A percentile compares a stretch with the other conserved stretches of the same genome.
These are phyloP conservation scores for Pythium pyrilobum DNA, from an alignment of 352 stramenopile species.

Conservation along the genomic window DNA sequence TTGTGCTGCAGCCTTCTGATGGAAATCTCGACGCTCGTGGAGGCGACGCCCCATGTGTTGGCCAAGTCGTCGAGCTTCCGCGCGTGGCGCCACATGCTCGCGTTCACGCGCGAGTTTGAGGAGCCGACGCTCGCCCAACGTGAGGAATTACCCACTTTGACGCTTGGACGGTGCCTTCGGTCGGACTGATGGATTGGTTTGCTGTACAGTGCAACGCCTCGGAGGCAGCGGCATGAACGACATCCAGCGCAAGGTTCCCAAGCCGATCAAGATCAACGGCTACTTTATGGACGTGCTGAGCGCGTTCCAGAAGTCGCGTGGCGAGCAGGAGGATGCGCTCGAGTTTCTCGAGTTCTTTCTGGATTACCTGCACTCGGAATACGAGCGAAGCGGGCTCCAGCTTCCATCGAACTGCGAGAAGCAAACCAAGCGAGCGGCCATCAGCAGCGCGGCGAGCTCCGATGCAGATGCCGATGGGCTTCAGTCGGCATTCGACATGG, in stretches of 20 bases:
- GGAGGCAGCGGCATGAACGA: constrained; percentile 21
- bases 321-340: constrained; percentile 78
- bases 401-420: constrained; percentile 52
- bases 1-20: constrained; percentile 40
- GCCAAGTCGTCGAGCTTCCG: constrained; percentile 45
- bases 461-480: not conserved
- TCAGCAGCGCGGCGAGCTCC: not conserved
- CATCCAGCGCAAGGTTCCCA: constrained; percentile 44
- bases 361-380: constrained; percentile 79
- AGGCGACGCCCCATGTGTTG: constrained; percentile 41
- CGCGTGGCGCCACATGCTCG: constrained; percentile 73
- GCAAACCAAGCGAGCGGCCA: constrained; percentile 43
- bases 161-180: too few species aligned
- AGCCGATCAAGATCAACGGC: constrained; percentile 72
- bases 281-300: constrained; percentile 82
- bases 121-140: constrained; percentile 66
- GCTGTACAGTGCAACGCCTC: constrained; percentile 12
- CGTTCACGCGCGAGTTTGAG: constrained; percentile 78
- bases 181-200: not conserved
- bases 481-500: constrained; percentile 26
- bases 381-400: constrained; percentile 60
- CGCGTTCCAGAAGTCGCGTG: constrained; percentile 76
- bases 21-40: constrained; percentile 50
- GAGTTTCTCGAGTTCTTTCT: constrained; percentile 87
- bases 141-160: not conserved